Conservation (phyloP, 192 early-diverging fungal genomes). For the Thoreauomyces humboldtii region DNA sequence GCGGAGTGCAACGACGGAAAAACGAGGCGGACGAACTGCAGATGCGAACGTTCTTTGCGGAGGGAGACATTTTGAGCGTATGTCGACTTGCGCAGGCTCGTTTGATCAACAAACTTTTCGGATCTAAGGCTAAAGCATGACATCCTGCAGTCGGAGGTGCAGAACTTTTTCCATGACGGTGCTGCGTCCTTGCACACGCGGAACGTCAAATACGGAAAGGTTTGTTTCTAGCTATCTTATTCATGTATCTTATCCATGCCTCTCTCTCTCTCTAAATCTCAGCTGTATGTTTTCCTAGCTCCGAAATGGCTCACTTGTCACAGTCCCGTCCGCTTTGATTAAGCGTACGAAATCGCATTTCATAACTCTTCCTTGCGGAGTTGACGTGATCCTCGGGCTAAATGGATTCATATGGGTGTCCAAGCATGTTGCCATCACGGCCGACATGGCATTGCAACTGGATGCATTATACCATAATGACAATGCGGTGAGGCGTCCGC, state of each 20-base stretch:
- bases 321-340: conserved; percentile 83
- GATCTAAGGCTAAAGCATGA: no score
- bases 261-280: neutral
- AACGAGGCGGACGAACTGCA: conserved; percentile 94
- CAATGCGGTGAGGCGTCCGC: conserved; percentile 65
- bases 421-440: conserved; percentile 60
- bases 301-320: conserved; percentile 75
- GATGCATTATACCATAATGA: conserved; percentile 83
- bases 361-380: conserved; percentile 82
- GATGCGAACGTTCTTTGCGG: conserved; percentile 92
- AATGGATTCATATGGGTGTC: conserved; percentile 97
- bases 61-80: conserved; percentile 91
- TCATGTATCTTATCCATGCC: no score
- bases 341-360: conserved; percentile 95
- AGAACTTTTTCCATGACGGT: conserved; percentile 84
- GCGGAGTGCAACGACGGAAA: conserved; percentile 92
- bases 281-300: conserved; percentile 47
- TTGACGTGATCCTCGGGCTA: conserved; percentile 90
- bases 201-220: conserved; percentile 87
- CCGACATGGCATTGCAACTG: conserved; percentile 50
- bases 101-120: conserved; percentile 8
- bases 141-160: conserved; percentile 82
- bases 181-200: conserved; percentile 86
- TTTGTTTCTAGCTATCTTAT: conserved; percentile 40
- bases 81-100: no score